phyloP scores from a whole-genome alignment of 73 alveolate genomes.

The Diophrys sp. region DNA sequence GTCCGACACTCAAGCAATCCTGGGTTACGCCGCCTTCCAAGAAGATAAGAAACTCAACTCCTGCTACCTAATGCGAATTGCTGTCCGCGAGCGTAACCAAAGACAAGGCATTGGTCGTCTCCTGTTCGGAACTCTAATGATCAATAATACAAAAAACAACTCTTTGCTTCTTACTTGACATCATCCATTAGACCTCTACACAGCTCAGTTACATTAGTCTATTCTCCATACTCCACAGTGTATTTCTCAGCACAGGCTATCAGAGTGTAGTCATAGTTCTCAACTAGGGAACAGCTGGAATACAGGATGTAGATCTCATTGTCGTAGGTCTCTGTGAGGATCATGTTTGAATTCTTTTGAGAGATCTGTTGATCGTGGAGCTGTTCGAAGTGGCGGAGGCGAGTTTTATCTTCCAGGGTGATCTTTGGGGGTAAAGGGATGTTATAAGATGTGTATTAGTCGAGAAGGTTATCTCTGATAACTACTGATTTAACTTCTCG shows the following conservation, averaged over 20 bases:
- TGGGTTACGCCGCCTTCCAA: constrained; percentile 5
- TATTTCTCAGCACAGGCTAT: constrained; percentile 11
- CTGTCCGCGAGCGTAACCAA: constrained; percentile 2
- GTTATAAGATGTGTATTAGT: constrained; percentile 42
- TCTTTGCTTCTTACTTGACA: constrained; percentile 23
- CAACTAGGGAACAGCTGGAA: background rate
- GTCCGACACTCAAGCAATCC: too few species aligned
- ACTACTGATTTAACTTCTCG: constrained; percentile 31
- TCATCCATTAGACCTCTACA: constrained; percentile 35
- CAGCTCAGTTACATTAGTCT: constrained; percentile 15
- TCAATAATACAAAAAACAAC: constrained; percentile 28
- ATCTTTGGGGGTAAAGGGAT: constrained; percentile 25
- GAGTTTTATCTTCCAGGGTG: background rate
- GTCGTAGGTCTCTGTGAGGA: constrained; percentile 15
- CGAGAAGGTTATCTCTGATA: constrained; percentile 14
- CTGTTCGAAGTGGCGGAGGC: constrained; percentile 22
- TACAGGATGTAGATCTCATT: constrained; percentile 17
- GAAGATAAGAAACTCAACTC: background rate
- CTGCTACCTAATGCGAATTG: constrained; percentile 4
- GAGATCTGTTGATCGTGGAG: background rate
- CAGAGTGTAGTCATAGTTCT: constrained; percentile 32
- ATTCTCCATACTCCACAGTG: background rate
- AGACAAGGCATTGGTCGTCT: constrained; percentile 7
- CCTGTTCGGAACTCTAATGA: background rate
- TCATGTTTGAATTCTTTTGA: background rate